Evolutionary conservation across 176 grass and related monocot genomes (phyloP).

Genomic region (Carex parvula): DNA sequence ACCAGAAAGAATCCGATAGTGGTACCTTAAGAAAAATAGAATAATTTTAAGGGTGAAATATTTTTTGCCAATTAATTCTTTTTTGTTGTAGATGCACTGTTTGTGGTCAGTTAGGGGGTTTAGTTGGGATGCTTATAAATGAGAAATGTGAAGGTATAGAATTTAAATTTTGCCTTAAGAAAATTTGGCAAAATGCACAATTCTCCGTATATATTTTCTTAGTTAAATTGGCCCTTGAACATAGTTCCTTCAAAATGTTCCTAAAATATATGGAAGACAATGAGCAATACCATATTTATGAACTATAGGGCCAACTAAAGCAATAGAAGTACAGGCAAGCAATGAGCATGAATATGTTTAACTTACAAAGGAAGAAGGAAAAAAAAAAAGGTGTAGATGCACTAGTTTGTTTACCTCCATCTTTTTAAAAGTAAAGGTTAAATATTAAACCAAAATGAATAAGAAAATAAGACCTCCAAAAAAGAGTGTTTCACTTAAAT

Average conservation of each 20-base stretch:
- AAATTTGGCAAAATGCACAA: neutral
- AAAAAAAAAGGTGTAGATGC: neutral
- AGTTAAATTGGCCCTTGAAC: neutral
- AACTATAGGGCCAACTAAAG: constrained; percentile 9
- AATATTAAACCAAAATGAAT: neutral
- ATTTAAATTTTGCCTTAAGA: neutral
- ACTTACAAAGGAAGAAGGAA: constrained; percentile 13
- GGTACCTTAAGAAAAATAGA: constrained; percentile 51
- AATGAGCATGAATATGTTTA: constrained; percentile 6
- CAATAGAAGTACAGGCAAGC: neutral
- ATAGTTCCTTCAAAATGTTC: neutral
- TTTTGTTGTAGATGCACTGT: neutral
- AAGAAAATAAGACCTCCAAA: constrained; percentile 29
- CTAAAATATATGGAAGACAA: neutral
- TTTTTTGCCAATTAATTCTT: neutral
- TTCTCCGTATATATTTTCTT: neutral
- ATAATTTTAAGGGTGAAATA: neutral
- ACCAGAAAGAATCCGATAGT: constrained; percentile 84
- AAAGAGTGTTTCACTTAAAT: neutral
- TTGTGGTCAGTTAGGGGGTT: neutral
- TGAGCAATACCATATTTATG: constrained; percentile 22
- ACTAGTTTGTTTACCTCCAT: neutral
- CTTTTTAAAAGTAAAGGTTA: constrained; percentile 13
- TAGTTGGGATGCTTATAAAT: neutral
- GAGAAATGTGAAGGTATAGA: neutral